A percentile compares a stretch with the other conserved stretches of the same genome.
These are phyloP conservation scores for Penicillium glabrum DNA, from an alignment of 2,329 filamentous ascomycete species.

Conservation along the genomic window DNA sequence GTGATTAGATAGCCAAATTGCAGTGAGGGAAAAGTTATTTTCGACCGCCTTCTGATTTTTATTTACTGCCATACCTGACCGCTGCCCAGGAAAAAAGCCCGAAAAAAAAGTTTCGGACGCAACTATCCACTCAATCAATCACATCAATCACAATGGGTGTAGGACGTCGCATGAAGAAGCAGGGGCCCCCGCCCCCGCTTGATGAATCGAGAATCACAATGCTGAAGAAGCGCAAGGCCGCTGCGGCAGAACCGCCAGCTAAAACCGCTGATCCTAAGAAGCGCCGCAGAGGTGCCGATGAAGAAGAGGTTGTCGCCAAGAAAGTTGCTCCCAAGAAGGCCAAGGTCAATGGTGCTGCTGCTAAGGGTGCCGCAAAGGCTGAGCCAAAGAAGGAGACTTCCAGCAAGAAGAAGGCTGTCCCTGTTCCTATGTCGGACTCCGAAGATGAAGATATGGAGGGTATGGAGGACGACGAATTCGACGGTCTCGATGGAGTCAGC, in stretches of 20 bases:
- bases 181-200: slow-evolving; percentile 79
- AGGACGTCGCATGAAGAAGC: slow-evolving; percentile 92
- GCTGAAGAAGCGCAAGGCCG: slow-evolving; percentile 79
- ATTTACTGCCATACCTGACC: slow-evolving; percentile 27
- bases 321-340: slow-evolving; percentile 40
- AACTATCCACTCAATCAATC: slow-evolving; percentile 16
- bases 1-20: not conserved
- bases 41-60: slow-evolving; percentile 1
- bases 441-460: slow-evolving; percentile 41
- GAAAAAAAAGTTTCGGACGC: slow-evolving; percentile 27
- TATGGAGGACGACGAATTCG: slow-evolving; percentile 49
- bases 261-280: slow-evolving; percentile 62
- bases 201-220: slow-evolving; percentile 65
- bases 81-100: slow-evolving; percentile 29
- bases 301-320: slow-evolving; percentile 44
- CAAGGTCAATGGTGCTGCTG: slow-evolving; percentile 33
- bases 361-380: slow-evolving; percentile 24
- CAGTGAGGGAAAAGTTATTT: not conserved
- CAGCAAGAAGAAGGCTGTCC: slow-evolving; percentile 22
- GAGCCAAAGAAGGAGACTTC: slow-evolving; percentile 28
- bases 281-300: slow-evolving; percentile 54
- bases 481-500: slow-evolving; percentile 42
- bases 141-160: slow-evolving; percentile 68
- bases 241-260: slow-evolving; percentile 56
- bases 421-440: slow-evolving; percentile 22